Evolutionary conservation across 2,329 filamentous ascomycete genomes (phyloP).

Genomic region (Phoma herbarum): DNA sequence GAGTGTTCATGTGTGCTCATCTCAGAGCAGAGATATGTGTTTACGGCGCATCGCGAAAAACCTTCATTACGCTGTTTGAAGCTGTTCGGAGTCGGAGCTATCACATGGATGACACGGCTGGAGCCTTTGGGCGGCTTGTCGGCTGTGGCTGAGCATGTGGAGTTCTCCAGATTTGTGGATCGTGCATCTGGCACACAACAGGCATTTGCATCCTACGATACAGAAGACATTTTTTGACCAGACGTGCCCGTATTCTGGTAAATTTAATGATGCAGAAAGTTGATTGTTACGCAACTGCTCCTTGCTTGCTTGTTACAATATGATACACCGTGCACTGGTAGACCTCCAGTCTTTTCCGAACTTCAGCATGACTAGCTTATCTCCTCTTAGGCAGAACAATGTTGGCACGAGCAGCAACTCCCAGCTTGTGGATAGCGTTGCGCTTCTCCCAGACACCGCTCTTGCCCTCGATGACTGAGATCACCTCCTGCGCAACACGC

Average conservation of each 20-base stretch:
- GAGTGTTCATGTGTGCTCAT: neutral
- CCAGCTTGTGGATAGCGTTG: conserved; percentile 79
- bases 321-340: conserved; percentile 18
- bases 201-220: neutral
- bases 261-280: neutral
- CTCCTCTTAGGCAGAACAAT: conserved; percentile 52
- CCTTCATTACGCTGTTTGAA: neutral
- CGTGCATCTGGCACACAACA: conserved; percentile 3
- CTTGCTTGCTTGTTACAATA: conserved; percentile 19
- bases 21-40: neutral
- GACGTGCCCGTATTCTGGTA: too few species aligned
- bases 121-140: conserved; percentile 18
- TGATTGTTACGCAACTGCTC: conserved; percentile 1
- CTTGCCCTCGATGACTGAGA: conserved; percentile 86
- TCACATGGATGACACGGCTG: conserved; percentile 8
- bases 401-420: conserved; percentile 81
- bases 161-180: conserved; percentile 17
- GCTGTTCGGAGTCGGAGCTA: conserved; percentile 3
- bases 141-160: conserved; percentile 35
- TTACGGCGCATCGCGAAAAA: neutral
- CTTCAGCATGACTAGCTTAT: conserved; percentile 23
- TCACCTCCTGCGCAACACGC: conserved; percentile 83
- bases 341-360: conserved; percentile 19
- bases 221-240: too few species aligned
- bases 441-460: conserved; percentile 87